Evolutionary conservation across 805 yeast species (phyloP), one percentile per base, ranked within the genome.

Genomic region (Candida piceae): DNA sequence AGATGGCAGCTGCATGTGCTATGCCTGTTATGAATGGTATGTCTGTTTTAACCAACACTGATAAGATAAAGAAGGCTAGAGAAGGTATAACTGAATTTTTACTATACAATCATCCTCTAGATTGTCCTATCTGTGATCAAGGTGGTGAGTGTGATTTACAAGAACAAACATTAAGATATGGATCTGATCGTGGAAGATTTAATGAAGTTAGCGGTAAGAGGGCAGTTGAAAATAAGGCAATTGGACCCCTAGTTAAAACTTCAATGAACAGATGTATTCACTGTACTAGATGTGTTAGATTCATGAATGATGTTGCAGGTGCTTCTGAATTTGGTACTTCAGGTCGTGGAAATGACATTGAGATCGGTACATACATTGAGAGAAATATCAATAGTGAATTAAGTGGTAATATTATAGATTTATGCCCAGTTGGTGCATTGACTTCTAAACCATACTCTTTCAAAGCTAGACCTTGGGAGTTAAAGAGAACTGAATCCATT

Each of bases 111-210:
- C 95, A 85, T 67, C 95, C 95, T 16, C 72, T 85, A 57, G 95
- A 86, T 67, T 85, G 95, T 66, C 95, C 95, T 17, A 82, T 85
- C 38, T 85, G 95, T 64, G 95, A 85, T 65, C 95, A 85, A 65
- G 95, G 95, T 64, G 95, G 95, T 48, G 95, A 85, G 63, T 85
- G 95, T 69, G 95, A 85, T 60, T 72, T 85, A 51, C 95, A 86
- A 67, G 95, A 86, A 58, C 95, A 85, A 68, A 70, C 86, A 15
- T 67, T 80, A 57, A 74, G 93, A 58, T 83, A 83, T 57, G 95
- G 95, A 41, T 65, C 83, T 36, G 95, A 85, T 64, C 75, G 95
- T 46, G 94, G 95, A 48, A 76, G 95, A 60, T 86, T 82, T 67
- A 63, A 71, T 44, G 95, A 85, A 62, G 74, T 84, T 38, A 69